A percentile compares a stretch with the other conserved stretches of the same genome.
These are phyloP conservation scores for Microascus cirrosus DNA, from an alignment of 2,329 filamentous ascomycete genomes.

Conservation along the genomic window DNA sequence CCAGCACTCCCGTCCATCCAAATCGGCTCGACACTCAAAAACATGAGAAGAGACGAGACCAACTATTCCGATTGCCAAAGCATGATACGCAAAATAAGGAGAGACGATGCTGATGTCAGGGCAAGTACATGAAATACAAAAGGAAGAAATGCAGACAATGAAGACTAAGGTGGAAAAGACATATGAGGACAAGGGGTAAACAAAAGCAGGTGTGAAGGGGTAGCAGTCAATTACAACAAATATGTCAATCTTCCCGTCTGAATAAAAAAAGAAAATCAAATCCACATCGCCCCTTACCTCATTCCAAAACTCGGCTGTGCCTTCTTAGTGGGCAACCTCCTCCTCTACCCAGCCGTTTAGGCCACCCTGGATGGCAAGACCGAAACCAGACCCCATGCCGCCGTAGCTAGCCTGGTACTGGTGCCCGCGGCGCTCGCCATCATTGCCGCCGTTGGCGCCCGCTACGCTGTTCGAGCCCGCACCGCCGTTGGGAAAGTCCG, in stretches of 20 bases:
- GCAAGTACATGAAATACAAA: conserved; percentile 6
- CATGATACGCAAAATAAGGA: background rate
- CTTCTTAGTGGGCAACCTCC: conserved; percentile 47
- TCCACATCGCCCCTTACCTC: background rate
- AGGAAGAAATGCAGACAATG: conserved; percentile 1
- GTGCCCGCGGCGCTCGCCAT: conserved; percentile 49
- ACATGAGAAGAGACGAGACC: conserved; percentile 1
- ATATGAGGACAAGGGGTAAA: conserved; percentile 9
- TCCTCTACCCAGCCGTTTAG: conserved; percentile 60
- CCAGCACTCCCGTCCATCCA: background rate
- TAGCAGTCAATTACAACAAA: background rate
- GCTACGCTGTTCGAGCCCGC: conserved; percentile 37
- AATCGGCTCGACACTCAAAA: too few relatives aligned
- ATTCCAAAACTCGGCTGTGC: background rate
- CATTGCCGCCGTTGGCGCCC: conserved; percentile 26
- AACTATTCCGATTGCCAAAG: background rate
- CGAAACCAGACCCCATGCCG: conserved; percentile 48
- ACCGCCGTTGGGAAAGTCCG: conserved; percentile 50
- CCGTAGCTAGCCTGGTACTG: conserved; percentile 55
- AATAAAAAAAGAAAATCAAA: conserved; percentile 9
- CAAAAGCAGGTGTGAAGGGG: conserved; percentile 10
- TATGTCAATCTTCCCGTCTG: background rate
- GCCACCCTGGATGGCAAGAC: conserved; percentile 51
- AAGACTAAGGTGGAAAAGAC: conserved; percentile 10
- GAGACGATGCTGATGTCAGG: background rate